phyloP scores from a whole-genome alignment of 2,329 filamentous ascomycete species.

The Diaporthe vaccinii region DNA sequence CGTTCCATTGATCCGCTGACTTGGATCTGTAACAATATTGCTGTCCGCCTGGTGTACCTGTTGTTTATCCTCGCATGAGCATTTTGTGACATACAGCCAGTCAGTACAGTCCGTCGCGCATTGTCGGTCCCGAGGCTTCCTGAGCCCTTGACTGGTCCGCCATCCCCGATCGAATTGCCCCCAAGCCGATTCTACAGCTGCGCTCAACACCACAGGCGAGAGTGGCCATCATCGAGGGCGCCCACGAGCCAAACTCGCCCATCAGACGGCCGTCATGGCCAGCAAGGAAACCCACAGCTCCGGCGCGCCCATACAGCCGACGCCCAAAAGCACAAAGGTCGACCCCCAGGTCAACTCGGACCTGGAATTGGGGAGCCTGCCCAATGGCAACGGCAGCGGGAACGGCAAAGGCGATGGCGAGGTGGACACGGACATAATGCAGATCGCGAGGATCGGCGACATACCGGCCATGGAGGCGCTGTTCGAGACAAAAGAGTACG shows the following conservation, averaged over 20 bases:
- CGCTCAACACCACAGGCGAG: background rate
- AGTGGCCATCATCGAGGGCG: background rate
- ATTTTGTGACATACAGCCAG: constrained; percentile 5
- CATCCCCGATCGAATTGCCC: background rate
- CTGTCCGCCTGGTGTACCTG: background rate
- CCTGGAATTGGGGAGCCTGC: constrained; percentile 67
- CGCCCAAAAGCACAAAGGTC: constrained; percentile 66
- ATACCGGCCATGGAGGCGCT: constrained; percentile 88
- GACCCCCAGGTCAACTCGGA: constrained; percentile 70
- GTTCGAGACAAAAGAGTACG: constrained; percentile 85
- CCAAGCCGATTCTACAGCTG: background rate
- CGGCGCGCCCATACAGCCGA: constrained; percentile 64
- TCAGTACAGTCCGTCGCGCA: constrained; percentile 6
- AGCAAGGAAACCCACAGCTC: constrained; percentile 48
- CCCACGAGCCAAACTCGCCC: background rate
- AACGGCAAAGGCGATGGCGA: constrained; percentile 58
- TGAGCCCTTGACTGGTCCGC: background rate
- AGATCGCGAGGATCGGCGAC: constrained; percentile 90
- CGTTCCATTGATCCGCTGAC: background rate
- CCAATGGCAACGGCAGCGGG: constrained; percentile 55
- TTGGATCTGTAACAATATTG: constrained; percentile 9
- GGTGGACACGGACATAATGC: constrained; percentile 83
- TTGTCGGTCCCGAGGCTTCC: background rate
- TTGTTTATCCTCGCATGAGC: constrained; percentile 5
- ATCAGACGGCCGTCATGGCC: constrained; percentile 48